Conservation (phyloP, 1,284 basidiomycete genomes). For the Pseudozyma sp. region DNA sequence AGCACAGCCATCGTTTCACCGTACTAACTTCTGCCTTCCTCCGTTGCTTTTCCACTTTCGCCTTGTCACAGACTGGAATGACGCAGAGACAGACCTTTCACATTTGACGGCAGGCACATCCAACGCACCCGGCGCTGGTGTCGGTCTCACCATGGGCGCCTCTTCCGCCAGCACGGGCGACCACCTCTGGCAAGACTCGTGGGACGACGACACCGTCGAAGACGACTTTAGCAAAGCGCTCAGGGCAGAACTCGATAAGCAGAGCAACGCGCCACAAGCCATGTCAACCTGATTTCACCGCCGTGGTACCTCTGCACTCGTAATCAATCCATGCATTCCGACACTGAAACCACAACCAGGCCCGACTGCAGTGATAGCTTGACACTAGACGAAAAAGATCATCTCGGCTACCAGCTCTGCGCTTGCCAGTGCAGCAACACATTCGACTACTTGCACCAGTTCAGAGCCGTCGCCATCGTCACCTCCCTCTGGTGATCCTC, state of each 20-base stretch:
- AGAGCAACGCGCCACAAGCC: constrained; percentile 44
- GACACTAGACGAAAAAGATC: constrained; percentile 34
- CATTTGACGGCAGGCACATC: constrained; percentile 71
- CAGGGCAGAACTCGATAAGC: constrained; percentile 72
- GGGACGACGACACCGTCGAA: constrained; percentile 99
- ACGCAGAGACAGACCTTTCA: constrained; percentile 81
- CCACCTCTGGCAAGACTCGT: constrained; percentile 98
- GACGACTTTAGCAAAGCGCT: constrained; percentile 96
- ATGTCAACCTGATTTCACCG: constrained; percentile 46
- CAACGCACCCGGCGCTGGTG: constrained; percentile 33
- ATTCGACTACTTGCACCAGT: constrained; percentile 39
- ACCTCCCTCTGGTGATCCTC: background rate
- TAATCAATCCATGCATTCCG: no score
- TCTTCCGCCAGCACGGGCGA: constrained; percentile 50
- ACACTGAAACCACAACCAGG: background rate
- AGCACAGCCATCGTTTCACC: background rate
- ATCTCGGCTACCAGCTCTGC: constrained; percentile 22
- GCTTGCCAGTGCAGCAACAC: constrained; percentile 29
- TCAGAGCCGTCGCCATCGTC: constrained; percentile 11
- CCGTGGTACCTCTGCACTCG: background rate
- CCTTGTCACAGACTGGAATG: constrained; percentile 79
- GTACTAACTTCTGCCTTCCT: background rate
- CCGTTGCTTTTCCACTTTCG: background rate
- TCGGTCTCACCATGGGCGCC: constrained; percentile 52
- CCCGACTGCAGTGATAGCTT: background rate